A percentile compares a stretch with the other conserved stretches of the same genome.
These are phyloP conservation scores for Boechera stricta DNA, from an alignment of 345 rosid genomes.

Conservation along the genomic window DNA sequence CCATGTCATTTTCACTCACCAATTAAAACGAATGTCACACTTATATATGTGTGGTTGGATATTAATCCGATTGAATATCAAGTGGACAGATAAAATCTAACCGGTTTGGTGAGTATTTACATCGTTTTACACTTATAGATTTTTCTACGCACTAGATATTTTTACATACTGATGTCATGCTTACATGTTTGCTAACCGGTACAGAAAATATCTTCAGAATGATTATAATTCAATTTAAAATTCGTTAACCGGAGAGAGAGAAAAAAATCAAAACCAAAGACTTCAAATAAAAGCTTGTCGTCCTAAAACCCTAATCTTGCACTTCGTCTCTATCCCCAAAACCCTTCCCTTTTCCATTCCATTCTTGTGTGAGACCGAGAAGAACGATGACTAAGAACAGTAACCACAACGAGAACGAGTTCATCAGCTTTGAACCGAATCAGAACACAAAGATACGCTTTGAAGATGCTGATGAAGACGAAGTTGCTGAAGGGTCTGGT, in stretches of 20 bases:
- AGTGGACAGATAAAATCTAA: neutral
- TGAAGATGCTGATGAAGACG: conserved; percentile 57
- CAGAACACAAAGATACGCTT: conserved; percentile 59
- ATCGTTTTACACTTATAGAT: too few species aligned
- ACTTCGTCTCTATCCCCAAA: conserved; percentile 37
- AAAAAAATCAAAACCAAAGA: neutral
- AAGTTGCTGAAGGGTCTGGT: conserved; percentile 47
- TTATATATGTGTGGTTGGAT: neutral
- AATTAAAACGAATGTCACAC: neutral
- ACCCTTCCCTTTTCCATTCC: conserved; percentile 30
- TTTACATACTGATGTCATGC: too few species aligned
- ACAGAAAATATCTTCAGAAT: conserved; percentile 32
- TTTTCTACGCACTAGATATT: too few species aligned
- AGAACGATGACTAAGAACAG: conserved; percentile 50
- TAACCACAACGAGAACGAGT: conserved; percentile 46
- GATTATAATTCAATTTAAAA: conserved; percentile 6
- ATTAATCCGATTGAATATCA: neutral
- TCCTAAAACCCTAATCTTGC: conserved; percentile 46
- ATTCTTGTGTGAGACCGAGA: neutral
- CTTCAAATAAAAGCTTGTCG: conserved; percentile 31
- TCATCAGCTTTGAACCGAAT: conserved; percentile 27
- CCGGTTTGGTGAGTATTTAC: conserved; percentile 20
- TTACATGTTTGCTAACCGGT: conserved; percentile 4
- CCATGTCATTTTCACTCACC: neutral
- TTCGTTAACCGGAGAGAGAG: neutral